Base-by-base conservation (phyloP, 495 filamentous ascomycete genomes). In the Tuber magnatum region DNA sequence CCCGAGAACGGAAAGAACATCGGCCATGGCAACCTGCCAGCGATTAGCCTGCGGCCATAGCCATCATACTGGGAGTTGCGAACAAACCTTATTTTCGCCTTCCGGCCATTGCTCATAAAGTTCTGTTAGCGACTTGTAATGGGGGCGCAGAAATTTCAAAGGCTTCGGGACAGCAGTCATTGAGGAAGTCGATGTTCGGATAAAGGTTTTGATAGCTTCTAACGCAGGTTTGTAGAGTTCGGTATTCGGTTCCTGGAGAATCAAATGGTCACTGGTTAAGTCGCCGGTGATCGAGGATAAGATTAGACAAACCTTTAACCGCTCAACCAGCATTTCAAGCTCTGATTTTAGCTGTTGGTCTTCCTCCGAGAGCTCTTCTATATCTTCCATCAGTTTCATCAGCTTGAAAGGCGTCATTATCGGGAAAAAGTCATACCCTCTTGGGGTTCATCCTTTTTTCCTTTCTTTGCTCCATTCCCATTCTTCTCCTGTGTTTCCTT, bases 161-260 rank as follows among this genome's bases (percentile, higher is more conserved):
- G 95, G 95, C 85, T 98, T 98, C 1, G 95, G 95, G 73, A 99
- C 94, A 61, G 95, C 95, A 32, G 95, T 99, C 95, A 99, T 98
- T 18, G 95, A 99, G 56, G 93, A 97, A 65, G 95, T 99, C 61
- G 95, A 97, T 61, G 96, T 99, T 86, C 97, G 97, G 86, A 99
- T 99, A 81, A 92, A 95, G 81, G 89, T 92, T 86, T 97, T 97
- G 88, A 99, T 97, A 73, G 93, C 90, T 83, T 97, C 93, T 78
- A 99, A 86, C 65, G 95, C 91, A 73, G 94, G 90, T 81, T 92
- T 93, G 85, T 99, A 97, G 77, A 98, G 92, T 74, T 88, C 88
- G 48, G 89, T 88, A 83, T 99, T 92, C 65, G 91, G 86, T 86
- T 97, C 95, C 92, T 97, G 84, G 69, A 76, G 61, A 68, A 77